These are phyloP conservation scores for Exophiala alcalophila DNA, from an alignment of 2,329 filamentous ascomycete genomes.

Conservation along the genomic window DNA sequence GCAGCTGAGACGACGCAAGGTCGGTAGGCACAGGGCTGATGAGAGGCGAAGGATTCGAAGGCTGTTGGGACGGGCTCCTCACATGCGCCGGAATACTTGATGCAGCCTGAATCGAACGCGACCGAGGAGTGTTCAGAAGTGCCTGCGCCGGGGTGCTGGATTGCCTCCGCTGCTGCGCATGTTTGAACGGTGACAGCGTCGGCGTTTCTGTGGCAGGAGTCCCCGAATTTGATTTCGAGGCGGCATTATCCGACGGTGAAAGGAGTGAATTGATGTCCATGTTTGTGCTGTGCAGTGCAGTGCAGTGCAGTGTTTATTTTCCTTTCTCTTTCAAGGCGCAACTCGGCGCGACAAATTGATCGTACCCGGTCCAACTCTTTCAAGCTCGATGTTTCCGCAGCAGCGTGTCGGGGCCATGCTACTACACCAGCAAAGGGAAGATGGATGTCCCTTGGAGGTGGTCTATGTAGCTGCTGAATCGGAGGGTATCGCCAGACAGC, in stretches of 20 bases:
- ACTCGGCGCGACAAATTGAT: not conserved
- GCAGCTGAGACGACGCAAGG: slow-evolving; percentile 35
- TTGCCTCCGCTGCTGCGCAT: slow-evolving; percentile 38
- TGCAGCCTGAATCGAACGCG: slow-evolving; percentile 35
- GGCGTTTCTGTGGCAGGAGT: slow-evolving; percentile 35
- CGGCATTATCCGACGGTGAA: slow-evolving; percentile 24
- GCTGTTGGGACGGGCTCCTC: slow-evolving; percentile 37
- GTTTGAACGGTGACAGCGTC: slow-evolving; percentile 38
- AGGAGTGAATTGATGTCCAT: slow-evolving; percentile 31
- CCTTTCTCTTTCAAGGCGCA: not conserved
- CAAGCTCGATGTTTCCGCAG: slow-evolving; percentile 1
- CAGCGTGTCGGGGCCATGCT: slow-evolving; percentile 13
- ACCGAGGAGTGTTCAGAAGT: slow-evolving; percentile 42
- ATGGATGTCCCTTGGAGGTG: no score
- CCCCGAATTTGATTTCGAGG: slow-evolving; percentile 11
- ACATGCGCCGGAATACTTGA: slow-evolving; percentile 37
- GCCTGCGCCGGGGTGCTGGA: slow-evolving; percentile 27
- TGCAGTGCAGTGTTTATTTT: no score
- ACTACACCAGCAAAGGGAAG: slow-evolving; percentile 2
- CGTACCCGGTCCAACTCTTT: slow-evolving; percentile 16
- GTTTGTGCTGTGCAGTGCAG: not conserved
- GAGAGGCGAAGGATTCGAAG: slow-evolving; percentile 40
- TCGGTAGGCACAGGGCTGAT: slow-evolving; percentile 40
- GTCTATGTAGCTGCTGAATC: no score
- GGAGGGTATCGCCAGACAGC: no score